Evolutionary conservation across 176 grass and related monocot species (phyloP).

Genomic region (Triticum dicoccoides): DNA sequence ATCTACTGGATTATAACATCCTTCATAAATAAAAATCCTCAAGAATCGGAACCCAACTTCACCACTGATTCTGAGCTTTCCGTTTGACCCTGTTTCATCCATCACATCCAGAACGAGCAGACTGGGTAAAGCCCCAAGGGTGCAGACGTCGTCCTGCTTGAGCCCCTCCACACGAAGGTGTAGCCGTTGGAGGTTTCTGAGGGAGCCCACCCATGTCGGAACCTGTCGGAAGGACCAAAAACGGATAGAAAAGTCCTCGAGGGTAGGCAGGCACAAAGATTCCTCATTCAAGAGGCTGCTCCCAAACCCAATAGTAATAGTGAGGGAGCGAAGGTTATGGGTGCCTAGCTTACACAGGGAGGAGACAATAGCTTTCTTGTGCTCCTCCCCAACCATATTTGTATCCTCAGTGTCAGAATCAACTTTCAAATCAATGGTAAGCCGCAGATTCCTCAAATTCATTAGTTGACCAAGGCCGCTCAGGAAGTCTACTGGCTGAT

Average conservation of each 20-base stretch:
- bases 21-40: not conserved
- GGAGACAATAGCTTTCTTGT: too few species aligned
- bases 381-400: too few species aligned
- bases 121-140: not conserved
- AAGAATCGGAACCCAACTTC: not conserved
- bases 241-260: not conserved
- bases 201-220: not conserved
- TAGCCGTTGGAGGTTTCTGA: not conserved
- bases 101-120: fast-evolving
- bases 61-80: not conserved
- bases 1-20: fast-evolving
- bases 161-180: fast-evolving
- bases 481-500: too few species aligned
- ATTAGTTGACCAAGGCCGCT: too few species aligned
- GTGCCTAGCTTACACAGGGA: not conserved
- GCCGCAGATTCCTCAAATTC: too few species aligned
- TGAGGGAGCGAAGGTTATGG: not conserved
- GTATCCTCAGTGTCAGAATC: not conserved
- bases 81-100: fast-evolving
- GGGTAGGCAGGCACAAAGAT: not conserved
- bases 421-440: fast-evolving
- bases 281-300: not conserved
- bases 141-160: not conserved
- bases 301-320: not conserved
- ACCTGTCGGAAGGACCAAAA: fast-evolving